phyloP scores from a whole-genome alignment of 768 basidiomycete species.

The Boletus tylopilopsis region DNA sequence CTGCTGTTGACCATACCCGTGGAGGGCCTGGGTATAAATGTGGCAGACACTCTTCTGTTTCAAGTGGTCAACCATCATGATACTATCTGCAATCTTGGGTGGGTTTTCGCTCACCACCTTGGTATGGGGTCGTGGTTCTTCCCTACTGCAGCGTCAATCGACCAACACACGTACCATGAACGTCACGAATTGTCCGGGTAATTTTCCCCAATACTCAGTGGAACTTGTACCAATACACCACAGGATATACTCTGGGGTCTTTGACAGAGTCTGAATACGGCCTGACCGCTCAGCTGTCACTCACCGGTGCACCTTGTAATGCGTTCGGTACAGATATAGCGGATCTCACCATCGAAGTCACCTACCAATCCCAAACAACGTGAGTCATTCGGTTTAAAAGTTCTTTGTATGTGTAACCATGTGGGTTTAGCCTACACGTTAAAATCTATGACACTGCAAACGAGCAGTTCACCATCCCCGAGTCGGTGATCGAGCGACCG shows the following conservation, averaged over 20 bases:
- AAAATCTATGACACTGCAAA: conserved; percentile 61
- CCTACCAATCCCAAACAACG: conserved; percentile 57
- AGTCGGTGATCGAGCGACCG: conserved; percentile 46
- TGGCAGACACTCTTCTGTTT: neutral
- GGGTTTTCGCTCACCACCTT: conserved; percentile 6
- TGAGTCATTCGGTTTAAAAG: conserved; percentile 18
- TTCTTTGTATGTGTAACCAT: neutral
- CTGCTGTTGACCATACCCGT: neutral
- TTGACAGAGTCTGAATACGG: conserved; percentile 45
- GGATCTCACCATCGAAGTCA: conserved; percentile 58
- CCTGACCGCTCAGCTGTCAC: conserved; percentile 49
- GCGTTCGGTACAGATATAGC: conserved; percentile 60
- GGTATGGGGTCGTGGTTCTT: conserved; percentile 1
- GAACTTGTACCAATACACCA: neutral
- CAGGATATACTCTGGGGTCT: conserved; percentile 55
- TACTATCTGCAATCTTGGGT: conserved; percentile 5
- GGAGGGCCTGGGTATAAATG: conserved; percentile 4
- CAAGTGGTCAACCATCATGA: neutral
- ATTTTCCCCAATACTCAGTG: neutral
- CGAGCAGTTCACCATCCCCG: conserved; percentile 64
- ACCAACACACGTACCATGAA: conserved; percentile 21
- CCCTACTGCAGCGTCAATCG: conserved; percentile 4
- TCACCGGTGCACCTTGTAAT: conserved; percentile 58
- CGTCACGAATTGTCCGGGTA: conserved; percentile 33
- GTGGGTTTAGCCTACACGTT: conserved; percentile 52